Conservation (phyloP, 2,329 filamentous ascomycete species). For the Myriangium duriaei region DNA sequence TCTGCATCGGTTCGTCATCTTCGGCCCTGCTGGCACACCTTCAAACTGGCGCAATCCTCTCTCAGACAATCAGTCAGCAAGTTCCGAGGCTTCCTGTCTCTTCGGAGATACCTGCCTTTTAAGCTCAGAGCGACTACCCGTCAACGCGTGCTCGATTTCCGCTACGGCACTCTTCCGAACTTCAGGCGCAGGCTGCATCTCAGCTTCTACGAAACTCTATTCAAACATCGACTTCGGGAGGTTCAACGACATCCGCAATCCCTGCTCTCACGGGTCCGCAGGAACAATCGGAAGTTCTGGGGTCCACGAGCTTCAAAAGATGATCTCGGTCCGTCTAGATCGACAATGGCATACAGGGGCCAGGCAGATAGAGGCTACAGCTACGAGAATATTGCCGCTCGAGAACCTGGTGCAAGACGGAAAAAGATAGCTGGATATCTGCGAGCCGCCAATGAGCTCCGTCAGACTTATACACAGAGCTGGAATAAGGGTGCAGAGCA, state of each 20-base stretch:
- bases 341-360: slow-evolving; percentile 22
- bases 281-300: slow-evolving; percentile 19
- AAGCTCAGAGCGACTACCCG: slow-evolving; percentile 50
- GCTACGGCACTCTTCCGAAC: slow-evolving; percentile 59
- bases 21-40: no score
- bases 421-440: slow-evolving; percentile 65
- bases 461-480: slow-evolving; percentile 52
- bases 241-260: slow-evolving; percentile 20
- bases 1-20: no score
- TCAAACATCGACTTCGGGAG: slow-evolving; percentile 43
- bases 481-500: slow-evolving; percentile 30
- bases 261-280: slow-evolving; percentile 19
- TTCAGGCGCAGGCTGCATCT: slow-evolving; percentile 62
- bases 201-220: slow-evolving; percentile 61
- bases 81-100: slow-evolving; percentile 15
- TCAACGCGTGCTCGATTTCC: slow-evolving; percentile 55
- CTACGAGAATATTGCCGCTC: slow-evolving; percentile 20
- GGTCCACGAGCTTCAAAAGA: slow-evolving; percentile 20
- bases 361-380: slow-evolving; percentile 19
- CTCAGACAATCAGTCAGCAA: slow-evolving; percentile 7
- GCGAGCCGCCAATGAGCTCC: slow-evolving; percentile 58
- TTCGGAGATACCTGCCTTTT: slow-evolving; percentile 53
- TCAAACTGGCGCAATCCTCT: slow-evolving; percentile 11
- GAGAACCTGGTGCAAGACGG: slow-evolving; percentile 58
- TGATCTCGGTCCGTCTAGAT: slow-evolving; percentile 18